These are phyloP conservation scores for Linnemannia zychae DNA, from an alignment of 192 early-diverging fungal genomes.

Conservation along the genomic window DNA sequence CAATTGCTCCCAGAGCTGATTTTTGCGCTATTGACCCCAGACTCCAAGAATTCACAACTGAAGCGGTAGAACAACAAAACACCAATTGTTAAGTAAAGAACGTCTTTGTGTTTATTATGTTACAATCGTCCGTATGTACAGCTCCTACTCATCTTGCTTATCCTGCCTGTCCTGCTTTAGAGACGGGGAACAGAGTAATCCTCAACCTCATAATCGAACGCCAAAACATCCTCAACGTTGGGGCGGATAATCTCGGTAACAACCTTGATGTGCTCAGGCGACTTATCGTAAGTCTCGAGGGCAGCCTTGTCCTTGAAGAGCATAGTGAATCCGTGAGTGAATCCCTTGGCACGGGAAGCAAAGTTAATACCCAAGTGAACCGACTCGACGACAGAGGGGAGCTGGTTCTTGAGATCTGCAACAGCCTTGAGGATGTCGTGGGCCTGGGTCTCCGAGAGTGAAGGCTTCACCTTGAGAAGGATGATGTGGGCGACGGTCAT, in stretches of 20 bases:
- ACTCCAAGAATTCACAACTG: too few species aligned
- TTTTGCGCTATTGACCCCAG: neutral
- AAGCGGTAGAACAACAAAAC: neutral
- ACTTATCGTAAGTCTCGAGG: slow-evolving; percentile 43
- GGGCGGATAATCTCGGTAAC: slow-evolving; percentile 37
- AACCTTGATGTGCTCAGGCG: slow-evolving; percentile 33
- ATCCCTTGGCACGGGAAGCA: slow-evolving; percentile 34
- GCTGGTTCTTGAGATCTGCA: slow-evolving; percentile 28
- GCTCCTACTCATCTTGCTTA: neutral
- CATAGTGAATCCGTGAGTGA: slow-evolving; percentile 54
- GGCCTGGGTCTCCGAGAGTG: slow-evolving; percentile 23
- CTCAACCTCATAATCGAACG: slow-evolving; percentile 38
- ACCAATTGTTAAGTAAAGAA: too few species aligned
- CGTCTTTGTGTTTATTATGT: neutral
- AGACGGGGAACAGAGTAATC: slow-evolving; percentile 45
- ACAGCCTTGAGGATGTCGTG: slow-evolving; percentile 49
- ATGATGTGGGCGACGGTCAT: slow-evolving; percentile 45
- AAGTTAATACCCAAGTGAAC: slow-evolving; percentile 52
- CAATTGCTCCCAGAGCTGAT: neutral
- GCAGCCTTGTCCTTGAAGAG: slow-evolving; percentile 48
- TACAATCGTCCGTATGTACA: neutral
- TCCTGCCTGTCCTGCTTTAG: slow-evolving; percentile 3
- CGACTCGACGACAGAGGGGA: slow-evolving; percentile 41
- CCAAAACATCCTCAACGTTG: slow-evolving; percentile 41
- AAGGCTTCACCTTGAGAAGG: slow-evolving; percentile 47